These are phyloP conservation scores for Suhomyces tanzawaensis DNA, from an alignment of 805 yeast species.

Conservation along the genomic window DNA sequence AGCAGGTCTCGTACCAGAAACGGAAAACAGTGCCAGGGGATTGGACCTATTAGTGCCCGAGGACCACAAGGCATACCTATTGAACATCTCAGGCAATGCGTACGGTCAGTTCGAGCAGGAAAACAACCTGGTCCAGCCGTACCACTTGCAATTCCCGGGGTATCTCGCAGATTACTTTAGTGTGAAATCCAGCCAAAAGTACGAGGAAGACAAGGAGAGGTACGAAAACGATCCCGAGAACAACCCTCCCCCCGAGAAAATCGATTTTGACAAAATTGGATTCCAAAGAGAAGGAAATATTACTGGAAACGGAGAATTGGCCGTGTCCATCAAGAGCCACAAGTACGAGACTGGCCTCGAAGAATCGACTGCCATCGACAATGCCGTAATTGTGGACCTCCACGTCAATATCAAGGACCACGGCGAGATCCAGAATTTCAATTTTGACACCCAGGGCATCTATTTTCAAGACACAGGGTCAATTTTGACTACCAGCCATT, in stretches of 20 bases:
- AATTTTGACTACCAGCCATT: slow-evolving; percentile 52
- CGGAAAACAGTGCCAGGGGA: background rate
- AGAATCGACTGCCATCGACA: slow-evolving; percentile 15
- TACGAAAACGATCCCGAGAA: slow-evolving; percentile 28
- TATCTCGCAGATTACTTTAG: slow-evolving; percentile 31
- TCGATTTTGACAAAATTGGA: slow-evolving; percentile 6
- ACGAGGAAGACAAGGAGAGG: slow-evolving; percentile 24
- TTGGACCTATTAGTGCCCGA: slow-evolving; percentile 11
- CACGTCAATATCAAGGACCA: slow-evolving; percentile 36
- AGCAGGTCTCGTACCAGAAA: background rate
- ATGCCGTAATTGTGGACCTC: slow-evolving; percentile 35
- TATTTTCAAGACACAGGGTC: slow-evolving; percentile 69
- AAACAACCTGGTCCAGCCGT: slow-evolving; percentile 12
- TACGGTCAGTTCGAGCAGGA: slow-evolving; percentile 30
- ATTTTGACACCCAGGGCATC: slow-evolving; percentile 53
- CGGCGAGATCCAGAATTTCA: slow-evolving; percentile 49
- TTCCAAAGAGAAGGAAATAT: slow-evolving; percentile 26
- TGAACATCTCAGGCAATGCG: slow-evolving; percentile 35
- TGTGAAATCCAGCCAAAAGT: slow-evolving; percentile 20
- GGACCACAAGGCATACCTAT: slow-evolving; percentile 25
- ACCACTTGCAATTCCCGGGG: slow-evolving; percentile 24
- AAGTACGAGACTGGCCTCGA: background rate
- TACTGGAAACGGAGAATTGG: slow-evolving; percentile 23
- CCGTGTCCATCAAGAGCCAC: background rate
- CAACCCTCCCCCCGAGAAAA: slow-evolving; percentile 14